Conservation (phyloP, 2,329 filamentous ascomycete species). For the Pseudogymnoascus sp. region DNA sequence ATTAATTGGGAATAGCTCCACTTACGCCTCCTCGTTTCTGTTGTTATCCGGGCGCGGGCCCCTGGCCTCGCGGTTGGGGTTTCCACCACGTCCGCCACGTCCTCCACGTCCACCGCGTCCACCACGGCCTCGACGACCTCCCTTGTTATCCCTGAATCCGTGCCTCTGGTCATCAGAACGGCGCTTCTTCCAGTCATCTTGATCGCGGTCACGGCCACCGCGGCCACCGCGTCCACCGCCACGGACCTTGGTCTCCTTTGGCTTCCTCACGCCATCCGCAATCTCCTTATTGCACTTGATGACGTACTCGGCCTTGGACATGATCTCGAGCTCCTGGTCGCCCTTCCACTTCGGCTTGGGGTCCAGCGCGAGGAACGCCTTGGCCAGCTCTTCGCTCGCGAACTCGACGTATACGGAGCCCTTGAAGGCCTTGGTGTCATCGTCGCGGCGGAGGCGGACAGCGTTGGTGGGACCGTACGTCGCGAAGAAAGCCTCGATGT, state of each 20-base stretch:
- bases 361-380: slow-evolving; percentile 73
- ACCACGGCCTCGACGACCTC: slow-evolving; percentile 35
- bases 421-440: slow-evolving; percentile 72
- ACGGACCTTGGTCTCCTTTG: slow-evolving; percentile 35
- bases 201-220: slow-evolving; percentile 39
- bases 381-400: slow-evolving; percentile 65
- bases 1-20: slow-evolving; percentile 16
- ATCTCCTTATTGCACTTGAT: slow-evolving; percentile 70
- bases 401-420: slow-evolving; percentile 96
- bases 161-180: slow-evolving; percentile 55
- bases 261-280: slow-evolving; percentile 60
- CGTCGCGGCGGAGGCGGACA: slow-evolving; percentile 76
- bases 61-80: slow-evolving; percentile 30
- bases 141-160: slow-evolving; percentile 43
- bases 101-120: slow-evolving; percentile 40
- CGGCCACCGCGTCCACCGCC: slow-evolving; percentile 26
- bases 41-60: slow-evolving; percentile 30
- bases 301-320: slow-evolving; percentile 83
- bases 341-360: slow-evolving; percentile 80
- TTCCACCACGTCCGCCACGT: slow-evolving; percentile 36
- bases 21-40: slow-evolving; percentile 30
- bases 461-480: slow-evolving; percentile 72
- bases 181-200: slow-evolving; percentile 58
- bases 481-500: slow-evolving; percentile 87
- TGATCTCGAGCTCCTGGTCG: slow-evolving; percentile 64